phyloP scores from a whole-genome alignment of 805 yeast species.

The Starmerella sirachaensis region DNA sequence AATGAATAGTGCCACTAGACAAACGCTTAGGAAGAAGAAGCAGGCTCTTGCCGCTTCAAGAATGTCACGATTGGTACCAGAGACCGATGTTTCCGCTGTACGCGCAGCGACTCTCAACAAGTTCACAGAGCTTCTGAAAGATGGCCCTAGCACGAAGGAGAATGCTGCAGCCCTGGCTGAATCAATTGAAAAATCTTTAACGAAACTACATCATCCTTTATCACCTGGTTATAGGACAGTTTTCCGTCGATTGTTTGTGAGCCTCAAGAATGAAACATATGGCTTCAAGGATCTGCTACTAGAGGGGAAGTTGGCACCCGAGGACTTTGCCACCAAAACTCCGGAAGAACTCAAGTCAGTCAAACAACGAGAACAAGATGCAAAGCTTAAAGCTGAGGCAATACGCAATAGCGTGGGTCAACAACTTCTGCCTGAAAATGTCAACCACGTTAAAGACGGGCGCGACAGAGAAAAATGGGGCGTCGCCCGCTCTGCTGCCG shows the following conservation, averaged over 20 bases:
- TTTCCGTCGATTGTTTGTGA: constrained; percentile 25
- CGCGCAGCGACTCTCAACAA: constrained; percentile 17
- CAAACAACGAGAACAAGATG: constrained; percentile 22
- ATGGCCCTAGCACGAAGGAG: not conserved
- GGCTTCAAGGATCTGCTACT: constrained; percentile 21
- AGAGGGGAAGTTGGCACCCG: constrained; percentile 22
- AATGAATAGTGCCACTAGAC: constrained; percentile 8
- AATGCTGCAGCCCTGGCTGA: constrained; percentile 16
- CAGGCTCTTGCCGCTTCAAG: not conserved
- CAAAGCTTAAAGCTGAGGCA: constrained; percentile 22
- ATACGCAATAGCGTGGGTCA: constrained; percentile 24
- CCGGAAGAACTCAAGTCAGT: constrained; percentile 25
- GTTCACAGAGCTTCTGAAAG: constrained; percentile 11
- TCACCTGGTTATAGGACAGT: constrained; percentile 22
- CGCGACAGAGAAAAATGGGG: constrained; percentile 35
- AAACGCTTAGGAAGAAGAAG: constrained; percentile 3
- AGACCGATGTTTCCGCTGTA: constrained; percentile 8
- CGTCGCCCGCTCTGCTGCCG: constrained; percentile 32
- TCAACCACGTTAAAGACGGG: constrained; percentile 31
- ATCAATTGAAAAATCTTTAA: constrained; percentile 23
- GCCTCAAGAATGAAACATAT: constrained; percentile 24
- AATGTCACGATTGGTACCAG: constrained; percentile 14
- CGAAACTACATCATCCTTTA: constrained; percentile 14
- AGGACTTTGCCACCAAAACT: constrained; percentile 25
- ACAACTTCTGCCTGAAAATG: constrained; percentile 26